These are phyloP conservation scores for Trypanosoma cruzi DNA, from an alignment of 208 protist genomes.

Conservation along the genomic window DNA sequence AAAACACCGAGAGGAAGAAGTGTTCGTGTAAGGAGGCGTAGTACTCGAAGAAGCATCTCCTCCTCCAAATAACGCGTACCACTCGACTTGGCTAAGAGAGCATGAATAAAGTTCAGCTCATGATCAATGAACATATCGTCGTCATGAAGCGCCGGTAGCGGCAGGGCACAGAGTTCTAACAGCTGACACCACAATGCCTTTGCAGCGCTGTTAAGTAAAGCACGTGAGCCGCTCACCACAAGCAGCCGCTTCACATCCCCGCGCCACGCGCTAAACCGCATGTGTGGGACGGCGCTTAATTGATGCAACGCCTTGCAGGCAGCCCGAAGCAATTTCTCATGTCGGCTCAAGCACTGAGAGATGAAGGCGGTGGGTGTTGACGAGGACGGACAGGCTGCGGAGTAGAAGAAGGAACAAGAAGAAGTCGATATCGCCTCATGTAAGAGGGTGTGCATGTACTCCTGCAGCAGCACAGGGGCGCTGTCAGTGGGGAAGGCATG, in stretches of 20 bases:
- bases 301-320: conserved; percentile 17
- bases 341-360: not conserved
- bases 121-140: conserved; percentile 32
- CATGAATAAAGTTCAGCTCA: conserved; percentile 25
- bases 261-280: conserved; percentile 33
- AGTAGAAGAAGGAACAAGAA: not conserved
- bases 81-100: not conserved
- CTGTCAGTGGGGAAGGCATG: conserved; percentile 20
- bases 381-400: not conserved
- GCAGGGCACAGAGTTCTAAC: conserved; percentile 34
- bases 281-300: conserved; percentile 31
- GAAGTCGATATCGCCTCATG: conserved; percentile 13
- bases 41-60: conserved; percentile 21
- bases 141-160: conserved; percentile 25
- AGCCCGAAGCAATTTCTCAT: conserved; percentile 22
- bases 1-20: conserved; percentile 42
- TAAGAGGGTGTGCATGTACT: conserved; percentile 38
- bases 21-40: conserved; percentile 35
- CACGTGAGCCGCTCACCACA: conserved; percentile 5
- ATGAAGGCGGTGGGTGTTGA: not conserved
- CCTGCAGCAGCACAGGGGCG: conserved; percentile 13
- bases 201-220: not conserved
- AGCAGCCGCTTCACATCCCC: conserved; percentile 35
- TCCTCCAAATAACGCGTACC: conserved; percentile 10
- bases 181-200: conserved; percentile 22